phyloP scores from a whole-genome alignment of 208 protist species.

The Vickermania spadyakhi region DNA sequence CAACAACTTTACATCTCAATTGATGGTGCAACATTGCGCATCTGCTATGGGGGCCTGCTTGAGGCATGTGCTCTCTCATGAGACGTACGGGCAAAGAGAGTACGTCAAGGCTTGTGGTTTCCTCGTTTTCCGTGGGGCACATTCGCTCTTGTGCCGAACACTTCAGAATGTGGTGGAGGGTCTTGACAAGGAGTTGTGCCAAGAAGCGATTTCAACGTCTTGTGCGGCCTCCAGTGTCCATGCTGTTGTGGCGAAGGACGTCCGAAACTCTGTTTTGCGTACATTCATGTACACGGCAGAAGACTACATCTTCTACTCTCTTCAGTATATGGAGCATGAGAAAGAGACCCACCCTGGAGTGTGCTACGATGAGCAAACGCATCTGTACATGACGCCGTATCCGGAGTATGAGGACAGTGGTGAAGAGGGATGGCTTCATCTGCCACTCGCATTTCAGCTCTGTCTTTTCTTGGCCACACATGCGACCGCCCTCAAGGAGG shows the following conservation, averaged over 20 bases:
- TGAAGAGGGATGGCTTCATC: conserved; percentile 52
- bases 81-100: not conserved
- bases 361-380: not conserved
- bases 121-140: not conserved
- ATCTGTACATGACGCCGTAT: not conserved
- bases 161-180: not conserved
- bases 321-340: conserved; percentile 1
- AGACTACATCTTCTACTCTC: conserved; percentile 64
- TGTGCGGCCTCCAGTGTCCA: too few relatives aligned
- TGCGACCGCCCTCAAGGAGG: conserved; percentile 31
- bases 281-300: conserved; percentile 49
- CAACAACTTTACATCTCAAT: not conserved
- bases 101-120: not conserved
- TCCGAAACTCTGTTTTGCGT: conserved; percentile 33
- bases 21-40: not conserved
- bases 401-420: not conserved
- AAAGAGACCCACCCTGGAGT: not conserved
- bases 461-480: conserved; percentile 47
- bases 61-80: not conserved
- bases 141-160: not conserved
- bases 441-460: conserved; percentile 48
- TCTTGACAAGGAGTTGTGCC: not conserved
- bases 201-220: too few relatives aligned
- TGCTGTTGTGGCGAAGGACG: not conserved
- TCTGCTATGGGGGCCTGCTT: not conserved